Conservation (phyloP, 1,139 yeast species). For the Saccharomycopsis hybrid region DNA sequence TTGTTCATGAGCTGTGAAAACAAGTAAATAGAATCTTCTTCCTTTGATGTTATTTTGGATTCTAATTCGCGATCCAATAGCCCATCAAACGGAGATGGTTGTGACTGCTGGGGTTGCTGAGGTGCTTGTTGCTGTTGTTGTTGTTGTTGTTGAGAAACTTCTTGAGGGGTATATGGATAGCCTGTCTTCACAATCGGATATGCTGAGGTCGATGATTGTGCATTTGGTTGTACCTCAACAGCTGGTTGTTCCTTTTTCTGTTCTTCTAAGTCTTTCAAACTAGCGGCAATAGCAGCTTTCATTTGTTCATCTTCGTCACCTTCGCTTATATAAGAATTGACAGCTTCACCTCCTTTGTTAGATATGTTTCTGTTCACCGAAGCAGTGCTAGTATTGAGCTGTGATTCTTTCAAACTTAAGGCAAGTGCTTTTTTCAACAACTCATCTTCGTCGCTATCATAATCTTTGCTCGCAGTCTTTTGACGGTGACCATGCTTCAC, state of each 20-base stretch:
- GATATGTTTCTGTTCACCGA: not conserved
- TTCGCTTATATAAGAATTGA: slow-evolving; percentile 22
- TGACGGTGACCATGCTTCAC: slow-evolving; percentile 6
- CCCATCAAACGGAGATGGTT: slow-evolving; percentile 8
- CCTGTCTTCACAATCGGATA: not conserved
- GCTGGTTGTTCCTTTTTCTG: slow-evolving; percentile 25
- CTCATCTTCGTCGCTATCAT: slow-evolving; percentile 58
- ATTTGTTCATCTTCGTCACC: slow-evolving; percentile 84
- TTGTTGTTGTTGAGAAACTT: slow-evolving; percentile 19
- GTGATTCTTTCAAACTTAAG: slow-evolving; percentile 60
- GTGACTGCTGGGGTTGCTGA: slow-evolving; percentile 17
- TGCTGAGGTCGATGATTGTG: not conserved
- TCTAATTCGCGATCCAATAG: slow-evolving; percentile 24
- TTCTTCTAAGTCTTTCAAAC: slow-evolving; percentile 63
- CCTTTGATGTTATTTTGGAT: slow-evolving; percentile 42
- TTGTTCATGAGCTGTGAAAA: slow-evolving; percentile 62
- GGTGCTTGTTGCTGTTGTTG: slow-evolving; percentile 20
- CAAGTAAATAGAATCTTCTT: slow-evolving; percentile 61
- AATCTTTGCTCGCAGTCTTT: slow-evolving; percentile 19
- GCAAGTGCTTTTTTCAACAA: slow-evolving; percentile 75
- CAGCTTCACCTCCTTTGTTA: slow-evolving; percentile 6
- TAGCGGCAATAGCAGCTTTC: slow-evolving; percentile 94
- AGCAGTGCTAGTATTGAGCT: slow-evolving; percentile 15
- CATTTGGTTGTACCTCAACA: not conserved
- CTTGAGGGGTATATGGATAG: not conserved